Base-by-base conservation (phyloP, 106 monocot genomes). In the Apostasia shenzhenica region DNA sequence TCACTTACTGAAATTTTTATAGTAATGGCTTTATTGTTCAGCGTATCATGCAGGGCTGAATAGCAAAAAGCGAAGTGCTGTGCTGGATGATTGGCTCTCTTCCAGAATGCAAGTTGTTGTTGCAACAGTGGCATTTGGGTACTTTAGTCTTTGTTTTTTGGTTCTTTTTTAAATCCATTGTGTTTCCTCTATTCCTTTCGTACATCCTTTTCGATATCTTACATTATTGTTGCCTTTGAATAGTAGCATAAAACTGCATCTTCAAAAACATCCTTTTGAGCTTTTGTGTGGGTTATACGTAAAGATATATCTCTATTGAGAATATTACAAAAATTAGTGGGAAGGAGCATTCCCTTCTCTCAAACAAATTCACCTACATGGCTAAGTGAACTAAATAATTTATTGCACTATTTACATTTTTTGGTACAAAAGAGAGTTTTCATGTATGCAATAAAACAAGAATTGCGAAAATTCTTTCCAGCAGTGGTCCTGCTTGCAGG, bases 111-210 rank as follows among this genome's bases (percentile, higher is more conserved):
- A 86, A 80, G 95, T 91, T 77, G 86, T 95, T 67, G 91, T 89
- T 62, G 95, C 95, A 75, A 95, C 95, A 58, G 91, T 95, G 14
- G 95, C 95, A 74, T 95, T 95, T 72, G 95, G 95, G 91, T 95
- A 95, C 37, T 14, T 13, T 58, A 39, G 4, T 59, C 57, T 40
- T 42, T 63, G 4, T 41, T 63, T 52, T 47, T 53, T 77, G 67
- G 59, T 1, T 45, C 8, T 55, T 48, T 6, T 70, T 1, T 50
- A 5, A 50, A 50, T 50, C 8, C 6, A 50, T 26, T 50, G 50
- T 60, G 40, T 69, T 41, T 45, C 4, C 40, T 40, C 67, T 67
- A 0, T 61, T 11, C 26, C 13, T 74, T 53, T 45, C 52, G 12
- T 41, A 13, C 53, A 47, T 14, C 56, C 45, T 6, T 39, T 66